Conservation (phyloP, 352 stramenopile genomes). For the Pythium oligandrum region DNA sequence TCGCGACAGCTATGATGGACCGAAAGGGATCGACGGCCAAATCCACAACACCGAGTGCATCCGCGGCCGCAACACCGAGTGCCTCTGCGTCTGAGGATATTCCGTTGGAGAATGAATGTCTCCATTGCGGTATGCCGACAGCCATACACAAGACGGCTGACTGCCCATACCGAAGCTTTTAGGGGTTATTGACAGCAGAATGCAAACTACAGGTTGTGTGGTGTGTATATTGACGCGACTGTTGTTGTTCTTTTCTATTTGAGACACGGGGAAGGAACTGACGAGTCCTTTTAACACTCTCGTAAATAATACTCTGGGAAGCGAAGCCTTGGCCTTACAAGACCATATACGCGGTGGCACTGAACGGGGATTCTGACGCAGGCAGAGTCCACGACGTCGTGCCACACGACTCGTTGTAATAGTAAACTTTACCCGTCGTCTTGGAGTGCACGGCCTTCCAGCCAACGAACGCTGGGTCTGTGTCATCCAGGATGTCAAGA, state of each 20-base stretch:
- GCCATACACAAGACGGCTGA: conserved; percentile 37
- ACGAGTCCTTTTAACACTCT: too few species aligned
- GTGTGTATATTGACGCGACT: too few species aligned
- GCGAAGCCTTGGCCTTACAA: conserved; percentile 25
- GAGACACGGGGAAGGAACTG: too few species aligned
- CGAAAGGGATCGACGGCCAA: conserved; percentile 26
- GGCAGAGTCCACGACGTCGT: conserved; percentile 77
- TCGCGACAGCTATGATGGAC: conserved; percentile 46
- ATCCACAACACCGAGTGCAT: conserved; percentile 3
- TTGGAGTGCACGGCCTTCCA: conserved; percentile 69
- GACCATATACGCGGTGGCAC: conserved; percentile 66
- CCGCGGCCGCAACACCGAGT: conserved; percentile 19
- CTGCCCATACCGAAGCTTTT: conserved; percentile 33
- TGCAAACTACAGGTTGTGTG: too few species aligned
- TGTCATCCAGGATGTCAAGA: conserved; percentile 39
- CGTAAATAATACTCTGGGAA: too few species aligned
- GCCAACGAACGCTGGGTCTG: conserved; percentile 22
- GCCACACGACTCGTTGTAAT: conserved; percentile 73
- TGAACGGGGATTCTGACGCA: conserved; percentile 40
- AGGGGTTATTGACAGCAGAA: too few species aligned
- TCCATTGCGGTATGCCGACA: conserved; percentile 39
- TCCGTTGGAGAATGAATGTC: conserved; percentile 33
- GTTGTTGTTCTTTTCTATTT: too few species aligned
- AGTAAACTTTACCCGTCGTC: conserved; percentile 78
- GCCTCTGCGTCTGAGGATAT: conserved; percentile 13